Conservation (phyloP, 1,284 basidiomycete genomes). For the Microbotryum violaceum region DNA sequence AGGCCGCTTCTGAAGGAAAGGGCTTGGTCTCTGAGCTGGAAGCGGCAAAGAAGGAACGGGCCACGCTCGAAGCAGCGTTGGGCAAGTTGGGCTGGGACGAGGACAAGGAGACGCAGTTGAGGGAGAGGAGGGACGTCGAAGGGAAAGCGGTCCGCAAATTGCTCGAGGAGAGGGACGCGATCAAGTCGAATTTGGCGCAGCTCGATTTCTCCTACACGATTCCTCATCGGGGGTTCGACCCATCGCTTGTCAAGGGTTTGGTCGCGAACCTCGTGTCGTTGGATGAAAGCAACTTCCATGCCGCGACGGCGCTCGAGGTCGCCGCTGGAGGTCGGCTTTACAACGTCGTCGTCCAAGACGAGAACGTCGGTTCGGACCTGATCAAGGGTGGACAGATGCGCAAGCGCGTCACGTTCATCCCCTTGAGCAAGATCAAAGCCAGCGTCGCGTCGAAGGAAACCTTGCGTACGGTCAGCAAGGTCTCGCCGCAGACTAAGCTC, state of each 20-base stretch:
- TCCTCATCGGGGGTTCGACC: slow-evolving; percentile 74
- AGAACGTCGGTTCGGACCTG: slow-evolving; percentile 76
- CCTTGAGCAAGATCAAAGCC: slow-evolving; percentile 81
- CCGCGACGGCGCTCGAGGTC: slow-evolving; percentile 72
- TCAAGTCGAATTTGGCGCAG: slow-evolving; percentile 61
- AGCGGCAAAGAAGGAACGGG: slow-evolving; percentile 55
- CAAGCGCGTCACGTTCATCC: slow-evolving; percentile 80
- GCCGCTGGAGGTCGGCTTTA: slow-evolving; percentile 86
- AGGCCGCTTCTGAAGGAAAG: slow-evolving; percentile 74
- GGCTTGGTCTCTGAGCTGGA: slow-evolving; percentile 62
- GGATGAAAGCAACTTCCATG: slow-evolving; percentile 60
- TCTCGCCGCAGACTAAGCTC: slow-evolving; percentile 66
- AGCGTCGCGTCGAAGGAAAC: slow-evolving; percentile 60
- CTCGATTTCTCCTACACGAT: slow-evolving; percentile 78
- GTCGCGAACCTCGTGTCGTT: slow-evolving; percentile 79
- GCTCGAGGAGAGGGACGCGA: slow-evolving; percentile 63
- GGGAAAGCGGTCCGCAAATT: slow-evolving; percentile 55
- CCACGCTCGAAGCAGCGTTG: slow-evolving; percentile 52
- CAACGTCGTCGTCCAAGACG: slow-evolving; percentile 76
- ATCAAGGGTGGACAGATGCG: slow-evolving; percentile 73
- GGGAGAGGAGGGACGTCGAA: slow-evolving; percentile 53
- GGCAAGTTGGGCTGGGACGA: slow-evolving; percentile 68
- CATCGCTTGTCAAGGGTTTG: slow-evolving; percentile 81
- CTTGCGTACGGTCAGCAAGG: slow-evolving; percentile 61
- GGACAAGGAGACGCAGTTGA: slow-evolving; percentile 63